These are phyloP conservation scores for Iberis pinnata DNA, from an alignment of 345 rosid genomes.

Conservation along the genomic window DNA sequence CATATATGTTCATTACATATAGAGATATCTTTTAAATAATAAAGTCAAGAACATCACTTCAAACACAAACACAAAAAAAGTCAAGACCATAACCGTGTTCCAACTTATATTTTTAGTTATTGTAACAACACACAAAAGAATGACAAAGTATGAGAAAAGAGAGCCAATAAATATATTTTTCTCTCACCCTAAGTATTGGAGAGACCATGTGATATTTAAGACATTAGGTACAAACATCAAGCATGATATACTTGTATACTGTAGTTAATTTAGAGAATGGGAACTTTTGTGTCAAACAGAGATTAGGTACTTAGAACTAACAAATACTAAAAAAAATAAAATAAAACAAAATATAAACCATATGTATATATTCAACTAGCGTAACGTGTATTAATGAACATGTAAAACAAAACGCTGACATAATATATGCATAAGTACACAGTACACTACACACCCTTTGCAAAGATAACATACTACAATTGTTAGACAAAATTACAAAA, in stretches of 20 bases:
- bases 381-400: too few species aligned
- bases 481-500: slow-evolving; percentile 1
- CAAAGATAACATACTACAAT: slow-evolving; percentile 5
- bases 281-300: too few species aligned
- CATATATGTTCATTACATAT: not conserved
- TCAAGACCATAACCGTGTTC: slow-evolving; percentile 7
- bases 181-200: slow-evolving; percentile 1
- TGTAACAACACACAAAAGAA: slow-evolving; percentile 1
- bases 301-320: too few species aligned
- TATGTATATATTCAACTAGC: too few species aligned
- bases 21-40: not conserved
- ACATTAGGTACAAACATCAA: slow-evolving; percentile 10
- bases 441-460: not conserved
- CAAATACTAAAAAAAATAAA: too few species aligned
- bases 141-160: not conserved
- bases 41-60: slow-evolving; percentile 7
- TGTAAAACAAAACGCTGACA: too few species aligned
- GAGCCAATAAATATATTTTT: not conserved
- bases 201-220: slow-evolving; percentile 1
- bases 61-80: not conserved
- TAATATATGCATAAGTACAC: slow-evolving; percentile 4
- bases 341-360: too few species aligned
- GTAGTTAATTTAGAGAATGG: slow-evolving; percentile 4
- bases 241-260: slow-evolving; percentile 9
- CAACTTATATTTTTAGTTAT: not conserved